phyloP scores from a whole-genome alignment of 2,329 filamentous ascomycete genomes.

The Geoglossum cookeanum region DNA sequence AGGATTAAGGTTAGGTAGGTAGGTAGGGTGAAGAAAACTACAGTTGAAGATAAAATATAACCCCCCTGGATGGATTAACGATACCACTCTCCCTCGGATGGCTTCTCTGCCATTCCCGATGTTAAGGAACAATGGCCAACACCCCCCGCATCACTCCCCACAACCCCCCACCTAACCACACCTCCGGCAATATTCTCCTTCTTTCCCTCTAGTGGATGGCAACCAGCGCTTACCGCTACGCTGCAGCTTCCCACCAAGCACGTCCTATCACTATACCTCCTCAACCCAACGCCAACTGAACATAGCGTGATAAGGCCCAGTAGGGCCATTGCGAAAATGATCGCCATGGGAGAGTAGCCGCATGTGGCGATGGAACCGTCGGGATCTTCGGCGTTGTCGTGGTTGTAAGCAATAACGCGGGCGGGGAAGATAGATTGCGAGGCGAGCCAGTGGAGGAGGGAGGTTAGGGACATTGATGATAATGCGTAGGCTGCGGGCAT shows the following conservation, averaged over 20 bases:
- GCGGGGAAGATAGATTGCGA: too few relatives aligned
- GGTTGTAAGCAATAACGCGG: conserved; percentile 7
- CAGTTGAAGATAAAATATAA: too few relatives aligned
- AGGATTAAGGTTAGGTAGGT: too few relatives aligned
- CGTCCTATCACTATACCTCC: not conserved
- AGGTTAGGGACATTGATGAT: not conserved
- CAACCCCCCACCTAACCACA: not conserved
- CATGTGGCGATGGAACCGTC: conserved; percentile 6
- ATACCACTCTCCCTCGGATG: not conserved
- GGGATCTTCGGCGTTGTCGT: conserved; percentile 8
- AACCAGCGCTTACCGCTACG: not conserved
- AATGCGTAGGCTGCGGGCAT: conserved; percentile 6
- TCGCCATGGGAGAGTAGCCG: conserved; percentile 12
- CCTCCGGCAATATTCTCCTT: not conserved
- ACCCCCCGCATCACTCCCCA: not conserved
- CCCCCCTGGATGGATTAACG: too few relatives aligned
- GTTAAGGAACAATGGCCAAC: not conserved
- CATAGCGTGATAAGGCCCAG: not conserved
- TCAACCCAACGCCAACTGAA: not conserved
- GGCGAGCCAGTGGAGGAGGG: too few relatives aligned
- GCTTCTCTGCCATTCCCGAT: not conserved
- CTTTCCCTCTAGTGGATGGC: not conserved
- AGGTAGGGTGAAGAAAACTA: too few relatives aligned
- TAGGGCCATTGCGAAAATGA: conserved; percentile 6
- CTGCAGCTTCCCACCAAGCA: not conserved